These are phyloP conservation scores for Vicia villosa DNA, from an alignment of 306 rosid genomes.

Conservation along the genomic window DNA sequence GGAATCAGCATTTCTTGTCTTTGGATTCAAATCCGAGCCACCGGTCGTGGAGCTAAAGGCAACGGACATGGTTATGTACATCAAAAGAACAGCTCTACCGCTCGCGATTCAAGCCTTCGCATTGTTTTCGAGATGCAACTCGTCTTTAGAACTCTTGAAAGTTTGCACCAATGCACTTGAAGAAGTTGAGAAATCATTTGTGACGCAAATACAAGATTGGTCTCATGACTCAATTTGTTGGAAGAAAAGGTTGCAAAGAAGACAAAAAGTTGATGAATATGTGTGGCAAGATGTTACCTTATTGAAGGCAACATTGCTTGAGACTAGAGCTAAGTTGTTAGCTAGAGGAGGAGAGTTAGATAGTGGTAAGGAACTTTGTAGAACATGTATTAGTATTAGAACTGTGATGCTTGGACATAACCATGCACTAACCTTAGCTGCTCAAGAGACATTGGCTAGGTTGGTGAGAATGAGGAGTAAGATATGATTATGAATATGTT, in stretches of 20 bases:
- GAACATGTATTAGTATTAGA: constrained; percentile 87
- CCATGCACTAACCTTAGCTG: constrained; percentile 80
- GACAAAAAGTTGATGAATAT: constrained; percentile 70
- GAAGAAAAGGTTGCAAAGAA: constrained; percentile 68
- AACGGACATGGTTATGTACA: constrained; percentile 66
- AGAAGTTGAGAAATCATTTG: constrained; percentile 88
- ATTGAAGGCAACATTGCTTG: constrained; percentile 79
- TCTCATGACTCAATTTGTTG: constrained; percentile 75
- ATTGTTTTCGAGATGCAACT: constrained; percentile 75
- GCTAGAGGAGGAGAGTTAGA: constrained; percentile 79
- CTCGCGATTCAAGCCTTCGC: constrained; percentile 84
- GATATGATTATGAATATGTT: constrained; percentile 40
- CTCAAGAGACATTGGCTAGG: constrained; percentile 85
- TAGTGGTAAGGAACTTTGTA: constrained; percentile 73
- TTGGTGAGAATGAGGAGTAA: constrained; percentile 84
- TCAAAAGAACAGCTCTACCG: constrained; percentile 75
- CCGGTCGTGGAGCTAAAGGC: constrained; percentile 69
- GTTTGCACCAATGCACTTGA: constrained; percentile 86
- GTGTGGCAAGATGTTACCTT: constrained; percentile 95
- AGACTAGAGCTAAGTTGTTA: constrained; percentile 81
- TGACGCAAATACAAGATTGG: constrained; percentile 87
- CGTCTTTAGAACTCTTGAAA: constrained; percentile 75
- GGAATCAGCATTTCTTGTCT: constrained; percentile 88
- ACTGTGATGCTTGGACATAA: constrained; percentile 88
- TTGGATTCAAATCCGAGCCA: constrained; percentile 87